phyloP scores from a whole-genome alignment of 2,329 filamentous ascomycete genomes.

The Aspergillus sp. region DNA sequence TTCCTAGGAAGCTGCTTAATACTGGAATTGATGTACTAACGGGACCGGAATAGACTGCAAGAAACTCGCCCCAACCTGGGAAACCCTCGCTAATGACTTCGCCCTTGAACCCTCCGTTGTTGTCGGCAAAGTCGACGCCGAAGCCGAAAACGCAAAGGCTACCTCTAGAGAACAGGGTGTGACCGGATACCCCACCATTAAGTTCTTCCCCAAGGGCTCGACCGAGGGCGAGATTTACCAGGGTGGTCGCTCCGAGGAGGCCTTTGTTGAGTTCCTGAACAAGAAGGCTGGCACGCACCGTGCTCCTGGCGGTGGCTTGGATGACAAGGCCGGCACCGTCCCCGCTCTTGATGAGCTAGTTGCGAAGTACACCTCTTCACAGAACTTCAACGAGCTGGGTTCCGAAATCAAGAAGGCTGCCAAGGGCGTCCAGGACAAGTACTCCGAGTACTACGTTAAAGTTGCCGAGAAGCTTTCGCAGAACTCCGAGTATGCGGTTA shows the following conservation, averaged over 20 bases:
- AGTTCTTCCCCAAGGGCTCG: slow-evolving; percentile 89
- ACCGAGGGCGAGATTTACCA: slow-evolving; percentile 70
- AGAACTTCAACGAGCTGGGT: slow-evolving; percentile 65
- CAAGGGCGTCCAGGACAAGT: slow-evolving; percentile 70
- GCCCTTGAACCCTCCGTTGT: slow-evolving; percentile 73
- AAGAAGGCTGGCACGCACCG: slow-evolving; percentile 86
- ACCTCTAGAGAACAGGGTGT: slow-evolving; percentile 75
- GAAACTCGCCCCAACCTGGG: slow-evolving; percentile 84
- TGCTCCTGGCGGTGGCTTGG: slow-evolving; percentile 73
- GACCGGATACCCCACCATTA: slow-evolving; percentile 91
- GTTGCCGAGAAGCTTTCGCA: slow-evolving; percentile 81
- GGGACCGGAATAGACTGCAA: slow-evolving; percentile 78
- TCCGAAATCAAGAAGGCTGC: slow-evolving; percentile 72
- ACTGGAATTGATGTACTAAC: not conserved
- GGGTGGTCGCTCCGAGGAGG: slow-evolving; percentile 73
- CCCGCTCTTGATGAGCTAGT: slow-evolving; percentile 75
- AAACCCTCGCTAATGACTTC: slow-evolving; percentile 81
- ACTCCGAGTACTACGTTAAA: slow-evolving; percentile 90
- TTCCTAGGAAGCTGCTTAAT: too few species aligned
- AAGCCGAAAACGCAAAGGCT: slow-evolving; percentile 80
- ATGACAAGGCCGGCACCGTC: slow-evolving; percentile 78
- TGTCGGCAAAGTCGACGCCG: slow-evolving; percentile 93
- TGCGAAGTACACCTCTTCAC: slow-evolving; percentile 63
- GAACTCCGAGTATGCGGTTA: slow-evolving; percentile 76
- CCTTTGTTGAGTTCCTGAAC: slow-evolving; percentile 81